Conservation (phyloP, 352 stramenopile species). For the Pythium phragmiticola region DNA sequence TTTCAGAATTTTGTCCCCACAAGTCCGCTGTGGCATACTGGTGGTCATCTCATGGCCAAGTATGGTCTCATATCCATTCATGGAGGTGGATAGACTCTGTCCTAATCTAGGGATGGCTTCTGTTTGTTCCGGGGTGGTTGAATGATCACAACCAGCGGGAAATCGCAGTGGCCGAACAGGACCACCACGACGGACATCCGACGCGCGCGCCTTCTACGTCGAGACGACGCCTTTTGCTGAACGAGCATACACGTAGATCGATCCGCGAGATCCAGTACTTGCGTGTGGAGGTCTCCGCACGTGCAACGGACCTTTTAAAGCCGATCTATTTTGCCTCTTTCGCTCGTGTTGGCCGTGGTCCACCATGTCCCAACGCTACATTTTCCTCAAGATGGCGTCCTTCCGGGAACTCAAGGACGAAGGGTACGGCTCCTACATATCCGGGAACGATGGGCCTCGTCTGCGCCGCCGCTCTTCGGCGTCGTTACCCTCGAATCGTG, state of each 20-base stretch:
- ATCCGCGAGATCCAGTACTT: conserved; percentile 8
- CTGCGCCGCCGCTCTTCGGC: conserved; percentile 27
- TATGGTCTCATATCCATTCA: conserved; percentile 1
- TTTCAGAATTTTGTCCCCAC: conserved; percentile 12
- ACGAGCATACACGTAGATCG: background rate
- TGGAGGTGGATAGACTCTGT: background rate
- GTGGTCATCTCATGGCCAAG: conserved; percentile 10
- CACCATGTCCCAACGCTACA: conserved; percentile 46
- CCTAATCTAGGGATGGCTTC: conserved; percentile 2
- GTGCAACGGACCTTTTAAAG: background rate
- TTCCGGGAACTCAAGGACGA: conserved; percentile 36
- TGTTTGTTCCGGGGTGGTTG: background rate
- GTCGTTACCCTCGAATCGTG: conserved; percentile 25
- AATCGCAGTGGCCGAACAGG: background rate
- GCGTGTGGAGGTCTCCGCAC: background rate
- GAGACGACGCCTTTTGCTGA: background rate
- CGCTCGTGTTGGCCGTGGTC: background rate
- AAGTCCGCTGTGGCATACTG: background rate
- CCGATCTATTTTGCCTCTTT: background rate
- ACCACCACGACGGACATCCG: background rate
- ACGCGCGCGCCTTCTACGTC: conserved; percentile 3
- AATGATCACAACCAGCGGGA: background rate
- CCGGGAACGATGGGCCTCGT: background rate
- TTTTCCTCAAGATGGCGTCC: conserved; percentile 48
- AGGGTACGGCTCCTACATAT: conserved; percentile 20